Evolutionary conservation across 371 early-diverging fungal species (phyloP).

Genomic region (Sporodiniella umbellata): DNA sequence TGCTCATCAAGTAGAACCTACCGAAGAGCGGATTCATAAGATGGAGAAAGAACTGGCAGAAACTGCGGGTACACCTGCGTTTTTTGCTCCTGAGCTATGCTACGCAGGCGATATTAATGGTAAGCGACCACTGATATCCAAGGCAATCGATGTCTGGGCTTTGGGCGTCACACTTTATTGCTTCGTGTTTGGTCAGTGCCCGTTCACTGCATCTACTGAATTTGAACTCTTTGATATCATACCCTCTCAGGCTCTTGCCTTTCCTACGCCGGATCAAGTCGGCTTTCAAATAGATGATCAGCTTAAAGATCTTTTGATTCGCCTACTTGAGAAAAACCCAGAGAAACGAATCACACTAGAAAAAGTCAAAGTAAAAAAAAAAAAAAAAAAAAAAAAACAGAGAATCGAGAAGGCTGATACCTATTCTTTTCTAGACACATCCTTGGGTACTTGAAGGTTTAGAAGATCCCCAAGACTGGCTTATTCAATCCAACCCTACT

Average conservation of each 20-base stretch:
- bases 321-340: conserved; percentile 86
- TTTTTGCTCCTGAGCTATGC: conserved; percentile 97
- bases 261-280: conserved; percentile 20
- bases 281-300: conserved; percentile 11
- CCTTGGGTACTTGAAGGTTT: conserved; percentile 84
- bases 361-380: conserved; percentile 64
- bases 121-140: conserved; percentile 60
- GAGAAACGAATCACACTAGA: conserved; percentile 77
- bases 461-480: conserved; percentile 38
- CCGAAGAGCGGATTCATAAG: conserved; percentile 21
- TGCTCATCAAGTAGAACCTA: conserved; percentile 19
- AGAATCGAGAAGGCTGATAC: conserved; percentile 17
- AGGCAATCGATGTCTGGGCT: conserved; percentile 98
- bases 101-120: conserved; percentile 47
- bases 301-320: conserved; percentile 63
- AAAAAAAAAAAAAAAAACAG: conserved; percentile 65
- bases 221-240: conserved; percentile 94
- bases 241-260: conserved; percentile 57
- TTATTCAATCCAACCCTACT: no score
- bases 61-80: conserved; percentile 96
- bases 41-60: conserved; percentile 84
- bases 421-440: conserved; percentile 38
- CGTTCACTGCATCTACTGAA: conserved; percentile 96
- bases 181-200: conserved; percentile 92
- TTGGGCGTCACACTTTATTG: conserved; percentile 99